A percentile compares a stretch with the other conserved stretches of the same genome.
Conservation (phyloP, 345 rosid genomes). For the Clarkia xantiana region DNA sequence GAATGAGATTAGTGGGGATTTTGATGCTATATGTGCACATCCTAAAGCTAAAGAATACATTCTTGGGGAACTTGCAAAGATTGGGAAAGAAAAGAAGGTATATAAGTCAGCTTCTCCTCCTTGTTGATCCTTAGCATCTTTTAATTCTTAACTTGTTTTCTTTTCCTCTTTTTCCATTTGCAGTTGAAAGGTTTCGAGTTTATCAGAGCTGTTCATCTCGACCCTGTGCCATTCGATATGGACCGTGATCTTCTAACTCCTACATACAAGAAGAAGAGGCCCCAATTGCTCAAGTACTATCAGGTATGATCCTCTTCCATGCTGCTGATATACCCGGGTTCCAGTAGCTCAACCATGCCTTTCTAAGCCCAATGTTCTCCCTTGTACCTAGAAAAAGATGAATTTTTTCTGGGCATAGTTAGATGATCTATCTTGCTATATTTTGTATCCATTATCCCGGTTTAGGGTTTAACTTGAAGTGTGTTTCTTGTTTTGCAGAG, state of each 20-base stretch:
- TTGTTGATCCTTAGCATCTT: not conserved
- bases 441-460: too few species aligned
- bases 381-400: too few species aligned
- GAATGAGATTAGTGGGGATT: constrained; percentile 48
- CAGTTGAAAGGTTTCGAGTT: constrained; percentile 92
- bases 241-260: constrained; percentile 89
- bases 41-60: constrained; percentile 51
- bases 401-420: too few species aligned
- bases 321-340: not conserved
- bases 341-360: too few species aligned
- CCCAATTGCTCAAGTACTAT: constrained; percentile 72
- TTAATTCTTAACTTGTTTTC: not conserved
- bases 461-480: too few species aligned
- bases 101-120: not conserved
- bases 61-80: constrained; percentile 52
- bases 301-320: constrained; percentile 24
- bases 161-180: constrained; percentile 2
- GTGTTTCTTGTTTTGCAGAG: too few species aligned
- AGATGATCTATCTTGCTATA: too few species aligned
- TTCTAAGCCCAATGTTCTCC: too few species aligned
- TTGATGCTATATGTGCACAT: constrained; percentile 52
- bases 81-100: constrained; percentile 74
- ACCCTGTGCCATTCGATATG: constrained; percentile 73
- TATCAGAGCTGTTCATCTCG: constrained; percentile 66
- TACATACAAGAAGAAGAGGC: constrained; percentile 88